Base-by-base conservation (phyloP, 1,284 basidiomycete genomes). In the Puccinia coronata region DNA sequence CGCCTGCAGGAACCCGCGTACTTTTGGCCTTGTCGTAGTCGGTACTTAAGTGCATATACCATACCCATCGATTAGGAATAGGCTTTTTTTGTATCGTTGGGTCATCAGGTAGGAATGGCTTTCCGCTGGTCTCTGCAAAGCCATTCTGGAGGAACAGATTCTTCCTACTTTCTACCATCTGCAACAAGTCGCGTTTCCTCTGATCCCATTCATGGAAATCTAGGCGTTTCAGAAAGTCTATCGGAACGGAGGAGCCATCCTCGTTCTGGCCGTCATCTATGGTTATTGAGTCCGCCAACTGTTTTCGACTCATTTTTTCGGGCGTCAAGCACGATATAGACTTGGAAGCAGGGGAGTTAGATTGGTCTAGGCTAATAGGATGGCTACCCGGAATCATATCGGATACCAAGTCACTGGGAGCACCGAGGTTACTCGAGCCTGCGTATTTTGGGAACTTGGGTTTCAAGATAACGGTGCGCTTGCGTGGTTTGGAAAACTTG, bases 61-160 rank as follows among this genome's bases (percentile, higher is more conserved):
- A 79, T n/a, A 79, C 77, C 77, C 77, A 79, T 43, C 77, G 77
- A 47, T 79, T 79, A 4, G 77, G 77, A 31, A 79, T 47, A 8
- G 77, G 77, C 31, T 79, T 79, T 41, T 79, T 79, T 28, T 79
- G 63, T 39, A 79, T 55, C 25, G 77, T 49, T 31, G 34, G 77
- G 36, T 79, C 77, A 41, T 71, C 55, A 6, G 63, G 51, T 25
- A 47, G 34, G 53, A 79, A 79, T 34, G 65, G 77, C 28, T 57
- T 71, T n/a, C 77, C 77, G 47, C 36, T 69, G 16, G 65, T 57
- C 51, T 79, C 77, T 34, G 63, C 63, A 70, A 79, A 79, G 18
- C 77, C 77, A 41, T 55, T 43, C 59, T 51, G 12, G 14, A 79
- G 51, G 55, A 79, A 79, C 1, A 69, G 25, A 3, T 39, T 51